These are phyloP conservation scores for Acer campestre DNA, from an alignment of 345 rosid genomes.

Conservation along the genomic window DNA sequence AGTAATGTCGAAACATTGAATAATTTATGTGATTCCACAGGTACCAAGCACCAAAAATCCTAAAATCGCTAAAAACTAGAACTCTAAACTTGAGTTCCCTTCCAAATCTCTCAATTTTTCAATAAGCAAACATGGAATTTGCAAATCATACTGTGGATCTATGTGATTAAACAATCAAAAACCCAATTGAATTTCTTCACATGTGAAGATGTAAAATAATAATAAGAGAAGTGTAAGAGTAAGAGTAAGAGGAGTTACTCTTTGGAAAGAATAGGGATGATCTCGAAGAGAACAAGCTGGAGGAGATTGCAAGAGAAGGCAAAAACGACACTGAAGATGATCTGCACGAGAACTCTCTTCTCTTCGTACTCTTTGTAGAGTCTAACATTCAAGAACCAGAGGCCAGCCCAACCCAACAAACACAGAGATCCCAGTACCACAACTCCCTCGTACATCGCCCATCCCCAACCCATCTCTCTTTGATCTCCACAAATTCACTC, in stretches of 20 bases:
- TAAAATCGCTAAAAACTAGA: not conserved
- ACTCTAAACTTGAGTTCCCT: conserved; percentile 3
- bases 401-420: conserved; percentile 81
- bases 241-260: conserved; percentile 41
- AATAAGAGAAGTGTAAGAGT: not conserved
- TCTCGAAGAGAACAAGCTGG: conserved; percentile 96
- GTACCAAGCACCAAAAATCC: not conserved
- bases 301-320: conserved; percentile 94
- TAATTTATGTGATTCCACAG: not conserved
- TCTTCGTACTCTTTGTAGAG: conserved; percentile 97
- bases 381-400: conserved; percentile 84
- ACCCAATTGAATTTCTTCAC: too few species aligned
- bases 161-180: too few species aligned
- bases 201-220: not conserved
- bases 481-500: too few species aligned
- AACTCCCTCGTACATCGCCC: conserved; percentile 65
- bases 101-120: not conserved
- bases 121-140: not conserved
- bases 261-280: conserved; percentile 88
- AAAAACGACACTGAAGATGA: conserved; percentile 90
- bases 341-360: conserved; percentile 87
- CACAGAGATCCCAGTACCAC: conserved; percentile 66
- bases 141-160: too few species aligned
- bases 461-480: conserved; percentile 61
- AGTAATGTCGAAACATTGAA: too few species aligned